Evolutionary conservation across 1,284 basidiomycete genomes (phyloP).

Genomic region (Rhodotorula glutinis): DNA sequence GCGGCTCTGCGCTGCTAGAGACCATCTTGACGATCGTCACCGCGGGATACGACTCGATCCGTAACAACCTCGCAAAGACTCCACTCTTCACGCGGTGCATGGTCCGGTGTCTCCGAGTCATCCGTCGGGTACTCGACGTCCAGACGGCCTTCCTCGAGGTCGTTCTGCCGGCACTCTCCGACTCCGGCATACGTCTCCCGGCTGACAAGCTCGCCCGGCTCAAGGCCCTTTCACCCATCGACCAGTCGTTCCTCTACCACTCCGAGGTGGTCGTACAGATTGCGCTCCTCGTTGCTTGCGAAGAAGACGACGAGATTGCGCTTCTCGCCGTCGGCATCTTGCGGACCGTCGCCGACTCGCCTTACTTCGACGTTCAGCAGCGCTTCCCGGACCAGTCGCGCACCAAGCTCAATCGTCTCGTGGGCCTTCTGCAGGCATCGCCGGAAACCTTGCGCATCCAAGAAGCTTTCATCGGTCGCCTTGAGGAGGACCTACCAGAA

Average conservation of each 20-base stretch:
- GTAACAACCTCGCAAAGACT: conserved; percentile 58
- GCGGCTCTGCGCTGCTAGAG: conserved; percentile 65
- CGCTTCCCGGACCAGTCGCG: conserved; percentile 59
- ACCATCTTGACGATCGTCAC: conserved; percentile 72
- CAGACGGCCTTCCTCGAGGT: conserved; percentile 88
- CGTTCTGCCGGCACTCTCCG: conserved; percentile 71
- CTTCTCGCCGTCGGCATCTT: conserved; percentile 79
- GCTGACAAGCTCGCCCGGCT: conserved; percentile 39
- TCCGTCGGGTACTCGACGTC: conserved; percentile 74
- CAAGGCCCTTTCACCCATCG: conserved; percentile 59
- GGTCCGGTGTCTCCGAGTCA: conserved; percentile 73
- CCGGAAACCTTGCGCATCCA: conserved; percentile 81
- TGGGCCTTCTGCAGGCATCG: conserved; percentile 75
- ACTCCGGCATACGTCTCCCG: conserved; percentile 46
- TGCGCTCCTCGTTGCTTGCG: conserved; percentile 73
- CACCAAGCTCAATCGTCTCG: conserved; percentile 58
- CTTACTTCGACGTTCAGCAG: conserved; percentile 56
- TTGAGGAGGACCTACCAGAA: conserved; percentile 54
- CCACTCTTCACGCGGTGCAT: conserved; percentile 72
- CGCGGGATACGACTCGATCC: conserved; percentile 71
- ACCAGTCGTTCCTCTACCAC: conserved; percentile 75
- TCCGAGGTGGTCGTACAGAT: conserved; percentile 72
- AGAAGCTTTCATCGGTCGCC: conserved; percentile 68
- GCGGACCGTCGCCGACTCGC: conserved; percentile 58
- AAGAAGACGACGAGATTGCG: conserved; percentile 67